A percentile compares a stretch with the other conserved stretches of the same genome.
Conservation (phyloP, 2,329 filamentous ascomycete species). For the Phoma sp. region DNA sequence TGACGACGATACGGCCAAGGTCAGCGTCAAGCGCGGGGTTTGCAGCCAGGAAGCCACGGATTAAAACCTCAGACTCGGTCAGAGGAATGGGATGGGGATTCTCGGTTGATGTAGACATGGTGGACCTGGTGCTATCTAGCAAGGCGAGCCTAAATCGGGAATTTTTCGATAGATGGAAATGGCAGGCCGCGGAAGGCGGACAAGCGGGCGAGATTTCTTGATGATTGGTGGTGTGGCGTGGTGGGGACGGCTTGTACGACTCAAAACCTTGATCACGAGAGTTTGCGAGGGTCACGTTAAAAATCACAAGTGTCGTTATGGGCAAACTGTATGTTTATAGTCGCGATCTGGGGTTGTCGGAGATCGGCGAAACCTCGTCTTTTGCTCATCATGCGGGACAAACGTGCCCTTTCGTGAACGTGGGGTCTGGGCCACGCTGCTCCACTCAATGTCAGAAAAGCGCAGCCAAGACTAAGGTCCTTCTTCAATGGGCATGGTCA, state of each 20-base stretch:
- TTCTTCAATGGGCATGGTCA: constrained; percentile 40
- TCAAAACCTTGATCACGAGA: constrained; percentile 10
- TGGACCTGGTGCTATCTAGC: constrained; percentile 18
- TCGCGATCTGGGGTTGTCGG: constrained; percentile 30
- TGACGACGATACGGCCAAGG: constrained; percentile 38
- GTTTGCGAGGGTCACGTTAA: constrained; percentile 7
- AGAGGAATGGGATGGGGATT: constrained; percentile 34
- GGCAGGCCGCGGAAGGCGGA: constrained; percentile 13
- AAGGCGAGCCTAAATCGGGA: constrained; percentile 7
- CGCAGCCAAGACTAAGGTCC: constrained; percentile 35
- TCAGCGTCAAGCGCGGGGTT: constrained; percentile 40
- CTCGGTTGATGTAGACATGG: constrained; percentile 20
- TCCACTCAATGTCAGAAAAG: constrained; percentile 27
- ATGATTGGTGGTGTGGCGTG: constrained; percentile 20
- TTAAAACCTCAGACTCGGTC: constrained; percentile 45
- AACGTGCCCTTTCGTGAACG: constrained; percentile 21
- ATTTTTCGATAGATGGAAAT: constrained; percentile 17
- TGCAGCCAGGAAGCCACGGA: constrained; percentile 44
- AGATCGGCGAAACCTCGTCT: constrained; percentile 40
- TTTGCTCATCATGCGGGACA: constrained; percentile 38
- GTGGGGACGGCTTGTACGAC: constrained; percentile 13
- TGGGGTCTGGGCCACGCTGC: constrained; percentile 29
- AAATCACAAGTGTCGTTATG: neutral
- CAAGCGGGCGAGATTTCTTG: constrained; percentile 1
- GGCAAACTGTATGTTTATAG: constrained; percentile 25